Base-by-base conservation (phyloP, 306 rosid genomes). In the Acacia acuminata region DNA sequence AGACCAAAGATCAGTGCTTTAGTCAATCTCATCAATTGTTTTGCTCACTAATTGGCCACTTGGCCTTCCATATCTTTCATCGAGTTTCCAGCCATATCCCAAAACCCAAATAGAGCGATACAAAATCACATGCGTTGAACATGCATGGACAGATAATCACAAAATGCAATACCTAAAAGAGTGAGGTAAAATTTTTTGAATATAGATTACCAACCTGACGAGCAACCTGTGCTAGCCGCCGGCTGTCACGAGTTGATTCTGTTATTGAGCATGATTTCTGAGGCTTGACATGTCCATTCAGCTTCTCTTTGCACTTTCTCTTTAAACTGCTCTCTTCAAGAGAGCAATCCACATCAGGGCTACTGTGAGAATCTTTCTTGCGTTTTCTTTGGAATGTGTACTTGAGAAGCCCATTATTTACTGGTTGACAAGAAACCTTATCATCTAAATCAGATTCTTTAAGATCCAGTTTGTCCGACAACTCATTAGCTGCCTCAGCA, bases 321-420 rank as follows among this genome's bases (percentile, higher is more conserved):
- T 87, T 82, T 43, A 69, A 77, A 43, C 61, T 69, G 79, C 58
- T 36, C 72, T 82, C 73, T 70, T 88, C 90, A 66, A 76, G 82
- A 79, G 90, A 79, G 82, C 89, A 85, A 63, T 82, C 86, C 22
- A 56, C 83, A 77, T 77, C 88, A 64, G 88, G 77, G n/a, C 82
- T 88, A 85, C 89, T 84, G 44, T 83, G 78, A 48, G 87, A 61
- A 70, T 87, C 95, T 86, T 83, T 94, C 94, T 92, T 94, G 71
- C 92, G 94, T 81, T 92, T 94, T 86, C 98, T 94, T 75, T 73
- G 84, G 88, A 94, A 94, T 44, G 98, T 94, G 82, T 89, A 94
- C 85, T 89, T 90, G 56, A 94, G 90, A 86, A 90, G 80, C 89
- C 83, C 89, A 77, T 84, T 91, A 84, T 87, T 85, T 64, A 38